These are phyloP conservation scores for Pyricularia sp. DNA, from an alignment of 2,329 filamentous ascomycete genomes.

Conservation along the genomic window DNA sequence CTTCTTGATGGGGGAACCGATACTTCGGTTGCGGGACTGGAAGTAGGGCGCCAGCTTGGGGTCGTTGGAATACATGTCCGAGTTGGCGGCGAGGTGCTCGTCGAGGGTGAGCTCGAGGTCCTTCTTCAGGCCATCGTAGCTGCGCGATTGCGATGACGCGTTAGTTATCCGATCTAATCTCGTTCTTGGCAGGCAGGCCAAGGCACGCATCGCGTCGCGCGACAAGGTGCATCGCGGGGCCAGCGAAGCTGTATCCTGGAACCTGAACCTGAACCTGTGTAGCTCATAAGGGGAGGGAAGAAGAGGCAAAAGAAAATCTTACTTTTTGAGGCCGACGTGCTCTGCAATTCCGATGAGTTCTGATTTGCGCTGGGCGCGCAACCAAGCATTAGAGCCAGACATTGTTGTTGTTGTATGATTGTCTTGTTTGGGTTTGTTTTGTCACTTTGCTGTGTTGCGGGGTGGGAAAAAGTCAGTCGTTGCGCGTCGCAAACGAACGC, in stretches of 20 bases:
- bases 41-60: conserved; percentile 67
- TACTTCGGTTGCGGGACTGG: conserved; percentile 50
- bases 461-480: background rate
- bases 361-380: conserved; percentile 73
- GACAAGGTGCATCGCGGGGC: background rate
- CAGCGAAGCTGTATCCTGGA: background rate
- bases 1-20: conserved; percentile 53
- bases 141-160: conserved; percentile 22
- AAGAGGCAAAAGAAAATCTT: conserved; percentile 16
- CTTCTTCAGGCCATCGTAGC: conserved; percentile 65
- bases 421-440: background rate
- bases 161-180: background rate
- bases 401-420: background rate
- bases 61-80: conserved; percentile 52
- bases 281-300: background rate
- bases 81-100: conserved; percentile 61
- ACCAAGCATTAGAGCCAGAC: conserved; percentile 51
- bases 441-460: background rate
- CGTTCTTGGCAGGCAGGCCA: background rate
- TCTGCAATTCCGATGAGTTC: conserved; percentile 70
- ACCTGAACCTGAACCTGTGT: background rate
- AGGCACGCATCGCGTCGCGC: background rate
- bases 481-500: background rate
- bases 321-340: conserved; percentile 63
- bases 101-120: conserved; percentile 73